Conservation (phyloP, 345 rosid species). For the Hibiscus tridactylites region DNA sequence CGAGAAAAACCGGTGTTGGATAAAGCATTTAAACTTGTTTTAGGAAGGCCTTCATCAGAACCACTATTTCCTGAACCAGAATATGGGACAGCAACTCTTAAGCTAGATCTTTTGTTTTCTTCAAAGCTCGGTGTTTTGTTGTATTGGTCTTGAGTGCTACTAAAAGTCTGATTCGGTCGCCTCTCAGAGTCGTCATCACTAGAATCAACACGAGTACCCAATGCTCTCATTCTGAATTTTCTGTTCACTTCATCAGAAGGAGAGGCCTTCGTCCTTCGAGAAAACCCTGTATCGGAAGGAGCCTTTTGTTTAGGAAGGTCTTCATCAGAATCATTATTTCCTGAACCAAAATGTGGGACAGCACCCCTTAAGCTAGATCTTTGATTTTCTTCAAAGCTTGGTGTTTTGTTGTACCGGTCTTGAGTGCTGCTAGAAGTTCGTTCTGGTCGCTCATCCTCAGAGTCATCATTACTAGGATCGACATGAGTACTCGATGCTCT, state of each 20-base stretch:
- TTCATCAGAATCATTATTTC: slow-evolving; percentile 31
- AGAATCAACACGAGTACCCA: slow-evolving; percentile 20
- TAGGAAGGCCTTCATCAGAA: slow-evolving; percentile 29
- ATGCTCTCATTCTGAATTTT: slow-evolving; percentile 22
- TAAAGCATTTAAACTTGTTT: slow-evolving; percentile 17
- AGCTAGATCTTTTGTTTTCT: slow-evolving; percentile 16
- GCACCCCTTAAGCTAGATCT: slow-evolving; percentile 24
- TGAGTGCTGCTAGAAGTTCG: slow-evolving; percentile 18
- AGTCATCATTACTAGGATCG: slow-evolving; percentile 30
- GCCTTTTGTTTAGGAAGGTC: slow-evolving; percentile 21
- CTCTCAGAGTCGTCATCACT: slow-evolving; percentile 31
- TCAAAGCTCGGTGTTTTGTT: background rate
- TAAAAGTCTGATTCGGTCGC: slow-evolving; percentile 15
- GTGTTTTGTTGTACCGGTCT: slow-evolving; percentile 3
- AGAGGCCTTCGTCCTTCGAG: background rate
- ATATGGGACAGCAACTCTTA: slow-evolving; percentile 25
- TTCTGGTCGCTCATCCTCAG: slow-evolving; percentile 22
- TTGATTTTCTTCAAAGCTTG: background rate
- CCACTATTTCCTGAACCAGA: slow-evolving; percentile 30
- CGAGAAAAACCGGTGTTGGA: background rate
- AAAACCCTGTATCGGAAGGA: background rate
- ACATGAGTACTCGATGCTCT: slow-evolving; percentile 18
- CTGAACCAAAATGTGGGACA: slow-evolving; percentile 29
- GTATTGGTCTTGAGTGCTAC: slow-evolving; percentile 17
- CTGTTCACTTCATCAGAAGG: slow-evolving; percentile 14